Evolutionary conservation across 805 yeast genomes (phyloP).

Genomic region (Helenozyma rhizophorensis): DNA sequence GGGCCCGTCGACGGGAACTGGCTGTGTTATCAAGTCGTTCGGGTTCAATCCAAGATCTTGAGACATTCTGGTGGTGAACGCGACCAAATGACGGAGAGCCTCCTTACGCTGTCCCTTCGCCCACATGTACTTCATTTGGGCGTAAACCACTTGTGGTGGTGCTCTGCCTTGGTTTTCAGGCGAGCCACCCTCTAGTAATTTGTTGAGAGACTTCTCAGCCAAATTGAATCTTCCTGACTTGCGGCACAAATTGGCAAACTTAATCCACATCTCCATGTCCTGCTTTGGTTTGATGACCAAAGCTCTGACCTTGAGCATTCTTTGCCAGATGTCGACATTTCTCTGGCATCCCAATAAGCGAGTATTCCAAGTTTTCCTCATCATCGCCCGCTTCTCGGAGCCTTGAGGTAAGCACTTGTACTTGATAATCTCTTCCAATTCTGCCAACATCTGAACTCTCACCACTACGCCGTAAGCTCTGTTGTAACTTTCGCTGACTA

Average conservation of each 20-base stretch:
- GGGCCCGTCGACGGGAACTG: slow-evolving; percentile 68
- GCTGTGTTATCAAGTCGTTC: slow-evolving; percentile 81
- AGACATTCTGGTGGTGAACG: slow-evolving; percentile 87
- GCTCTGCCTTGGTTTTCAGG: slow-evolving; percentile 67
- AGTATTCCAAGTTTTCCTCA: slow-evolving; percentile 92
- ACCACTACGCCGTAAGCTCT: slow-evolving; percentile 97
- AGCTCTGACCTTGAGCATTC: slow-evolving; percentile 89
- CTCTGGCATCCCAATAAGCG: slow-evolving; percentile 90
- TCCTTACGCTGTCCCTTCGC: slow-evolving; percentile 85
- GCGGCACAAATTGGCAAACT: slow-evolving; percentile 92
- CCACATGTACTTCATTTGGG: slow-evolving; percentile 96
- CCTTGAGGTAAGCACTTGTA: slow-evolving; percentile 83
- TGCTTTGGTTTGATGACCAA: slow-evolving; percentile 91
- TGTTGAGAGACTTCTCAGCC: slow-evolving; percentile 87
- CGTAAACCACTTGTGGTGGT: slow-evolving; percentile 95
- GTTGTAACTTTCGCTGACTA: slow-evolving; percentile 92
- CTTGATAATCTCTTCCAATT: slow-evolving; percentile 87
- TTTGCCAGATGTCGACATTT: slow-evolving; percentile 98
- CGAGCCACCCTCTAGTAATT: slow-evolving; percentile 70
- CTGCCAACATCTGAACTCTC: slow-evolving; percentile 95
- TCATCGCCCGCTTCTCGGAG: slow-evolving; percentile 70
- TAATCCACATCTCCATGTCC: slow-evolving; percentile 97
- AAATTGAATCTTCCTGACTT: slow-evolving; percentile 89
- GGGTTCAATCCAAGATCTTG: slow-evolving; percentile 84
- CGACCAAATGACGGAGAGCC: slow-evolving; percentile 80